Evolutionary conservation across 495 filamentous ascomycete species (phyloP).

Genomic region (Alectoria sarmentosa): DNA sequence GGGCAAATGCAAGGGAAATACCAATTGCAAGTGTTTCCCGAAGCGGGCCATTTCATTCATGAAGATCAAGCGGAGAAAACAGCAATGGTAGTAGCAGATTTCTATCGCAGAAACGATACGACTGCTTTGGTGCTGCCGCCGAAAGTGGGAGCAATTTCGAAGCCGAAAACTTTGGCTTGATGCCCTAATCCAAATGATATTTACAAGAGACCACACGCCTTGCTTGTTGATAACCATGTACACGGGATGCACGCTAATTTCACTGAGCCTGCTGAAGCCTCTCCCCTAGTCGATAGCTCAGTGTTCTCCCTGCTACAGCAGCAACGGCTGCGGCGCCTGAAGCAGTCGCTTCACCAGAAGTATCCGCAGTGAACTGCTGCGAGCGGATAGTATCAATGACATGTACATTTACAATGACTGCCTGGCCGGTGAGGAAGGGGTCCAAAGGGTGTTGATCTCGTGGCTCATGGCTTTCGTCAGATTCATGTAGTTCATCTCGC

Average conservation of each 20-base stretch:
- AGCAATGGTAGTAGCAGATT: constrained; percentile 77
- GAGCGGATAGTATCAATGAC: constrained; percentile 58
- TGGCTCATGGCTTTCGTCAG: constrained; percentile 33
- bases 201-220: constrained; percentile 5
- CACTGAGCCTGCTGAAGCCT: constrained; percentile 9
- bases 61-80: constrained; percentile 90
- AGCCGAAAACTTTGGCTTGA: constrained; percentile 20
- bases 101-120: constrained; percentile 84
- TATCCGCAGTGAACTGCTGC: constrained; percentile 34
- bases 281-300: constrained; percentile 15
- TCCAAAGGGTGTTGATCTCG: constrained; percentile 45
- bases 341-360: constrained; percentile 11
- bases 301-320: constrained; percentile 13
- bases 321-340: constrained; percentile 2
- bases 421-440: constrained; percentile 58
- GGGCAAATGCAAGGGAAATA: constrained; percentile 99
- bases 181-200: constrained; percentile 30
- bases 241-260: neutral
- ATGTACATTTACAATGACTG: constrained; percentile 60
- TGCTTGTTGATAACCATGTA: constrained; percentile 1
- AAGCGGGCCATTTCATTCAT: constrained; percentile 82
- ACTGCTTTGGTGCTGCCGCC: constrained; percentile 78
- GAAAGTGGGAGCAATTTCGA: constrained; percentile 65
- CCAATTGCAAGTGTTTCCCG: constrained; percentile 87
- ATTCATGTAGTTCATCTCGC: constrained; percentile 38